Evolutionary conservation across 495 filamentous ascomycete genomes (phyloP), one percentile per base, ranked within the genome.

Genomic region (Polyplosphaeria fusca): DNA sequence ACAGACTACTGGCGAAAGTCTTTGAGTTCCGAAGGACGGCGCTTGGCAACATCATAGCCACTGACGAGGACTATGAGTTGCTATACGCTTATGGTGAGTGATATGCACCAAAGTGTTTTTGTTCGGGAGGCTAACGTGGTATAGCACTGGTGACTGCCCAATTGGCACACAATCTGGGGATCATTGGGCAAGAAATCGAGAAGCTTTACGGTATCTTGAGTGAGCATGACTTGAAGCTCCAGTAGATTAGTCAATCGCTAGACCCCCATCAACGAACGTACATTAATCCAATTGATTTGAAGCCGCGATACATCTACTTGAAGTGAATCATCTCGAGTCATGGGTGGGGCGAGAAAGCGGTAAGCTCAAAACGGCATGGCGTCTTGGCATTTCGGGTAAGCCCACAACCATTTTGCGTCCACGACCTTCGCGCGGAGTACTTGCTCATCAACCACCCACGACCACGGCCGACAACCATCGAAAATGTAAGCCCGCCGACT

Each of bases 1-100:
- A 97, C 65, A 76, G 89, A 50, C 70, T 97, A 38, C 76, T 98
- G n/a, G 88, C 89, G 11, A 92, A 89, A 71, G 85, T 96, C 32
- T 95, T 90, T 58, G 82, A 83, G 60, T 96, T 91, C 70, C 76
- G 91, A 25, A 85, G 85, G 65, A 79, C 84, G 49, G 79, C 79
- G n/a, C 77, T 77, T n/a, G 75, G 65, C 4, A 69, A 71, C 20
- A 73, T 76, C 18, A 68, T 73, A 25, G 76, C 80, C 2, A 80
- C 74, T 0, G 85, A 88, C 55, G 82, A 86, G 53, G 86, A 88
- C 56, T 87, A 84, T 67, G 82, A 84, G 37, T 61, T 87, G 50
- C 69, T 88, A 4, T 89, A 88, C 74, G 83, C 86, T n/a, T 89
- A 86, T 68, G 79, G 84, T 86, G 67, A 67, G 76, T 61, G 13